phyloP scores from a whole-genome alignment of 306 rosid species.

The Quercus agrifolia region DNA sequence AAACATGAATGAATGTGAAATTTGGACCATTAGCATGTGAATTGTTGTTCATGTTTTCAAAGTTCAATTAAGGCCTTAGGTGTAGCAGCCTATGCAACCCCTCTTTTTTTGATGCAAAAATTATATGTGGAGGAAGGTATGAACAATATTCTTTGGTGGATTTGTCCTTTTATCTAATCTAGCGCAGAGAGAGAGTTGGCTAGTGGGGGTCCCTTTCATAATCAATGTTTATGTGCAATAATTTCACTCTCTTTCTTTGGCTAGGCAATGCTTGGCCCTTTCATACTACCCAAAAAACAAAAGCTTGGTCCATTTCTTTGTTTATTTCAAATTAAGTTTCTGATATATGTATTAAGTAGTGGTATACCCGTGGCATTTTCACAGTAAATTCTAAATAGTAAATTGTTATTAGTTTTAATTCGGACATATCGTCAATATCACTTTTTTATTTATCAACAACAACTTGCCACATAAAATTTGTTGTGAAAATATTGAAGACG shows the following conservation, averaged over 20 bases:
- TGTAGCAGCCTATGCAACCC: background rate
- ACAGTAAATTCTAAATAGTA: accelerated
- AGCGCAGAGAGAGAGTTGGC: constrained; percentile 8
- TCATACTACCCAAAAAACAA: background rate
- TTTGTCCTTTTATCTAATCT: constrained; percentile 17
- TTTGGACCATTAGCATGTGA: background rate
- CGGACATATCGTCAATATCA: accelerated
- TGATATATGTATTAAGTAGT: too few relatives aligned
- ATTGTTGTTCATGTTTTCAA: background rate
- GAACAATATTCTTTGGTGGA: constrained; percentile 23
- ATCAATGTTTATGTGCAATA: constrained; percentile 31
- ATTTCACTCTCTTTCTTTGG: constrained; percentile 14
- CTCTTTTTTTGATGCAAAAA: background rate
- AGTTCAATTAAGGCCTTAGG: background rate
- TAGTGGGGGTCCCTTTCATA: constrained; percentile 35
- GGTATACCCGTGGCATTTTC: accelerated
- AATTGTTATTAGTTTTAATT: too few relatives aligned
- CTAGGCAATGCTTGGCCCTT: constrained; percentile 37
- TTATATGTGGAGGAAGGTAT: background rate
- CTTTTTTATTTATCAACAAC: background rate
- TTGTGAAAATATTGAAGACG: too few relatives aligned
- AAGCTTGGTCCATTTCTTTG: constrained; percentile 36
- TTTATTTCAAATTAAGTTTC: background rate
- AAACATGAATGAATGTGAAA: background rate
- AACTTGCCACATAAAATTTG: background rate